A percentile compares a stretch with the other conserved stretches of the same genome.
These are phyloP conservation scores for Sporothrix curviconia DNA, from an alignment of 2,329 filamentous ascomycete genomes.

Conservation along the genomic window DNA sequence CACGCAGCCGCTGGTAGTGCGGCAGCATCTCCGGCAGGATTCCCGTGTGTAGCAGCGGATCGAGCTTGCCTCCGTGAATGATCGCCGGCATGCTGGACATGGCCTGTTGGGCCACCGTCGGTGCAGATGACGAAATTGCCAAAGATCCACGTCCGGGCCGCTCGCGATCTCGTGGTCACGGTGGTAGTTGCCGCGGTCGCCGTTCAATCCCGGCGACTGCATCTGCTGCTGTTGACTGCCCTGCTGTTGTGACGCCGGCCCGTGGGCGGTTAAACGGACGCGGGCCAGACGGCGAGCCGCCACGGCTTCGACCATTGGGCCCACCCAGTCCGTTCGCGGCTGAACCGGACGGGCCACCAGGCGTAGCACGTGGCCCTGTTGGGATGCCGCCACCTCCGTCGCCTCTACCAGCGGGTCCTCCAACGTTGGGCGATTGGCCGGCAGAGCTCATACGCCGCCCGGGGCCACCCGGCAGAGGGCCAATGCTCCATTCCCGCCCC, in stretches of 20 bases:
- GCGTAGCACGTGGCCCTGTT: constrained; percentile 39
- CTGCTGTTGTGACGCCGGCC: constrained; percentile 38
- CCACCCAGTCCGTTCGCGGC: background rate
- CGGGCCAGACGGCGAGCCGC: constrained; percentile 20
- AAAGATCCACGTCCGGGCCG: background rate
- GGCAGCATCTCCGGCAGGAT: constrained; percentile 48
- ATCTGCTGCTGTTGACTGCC: background rate
- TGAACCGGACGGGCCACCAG: constrained; percentile 24
- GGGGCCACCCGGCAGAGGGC: constrained; percentile 20
- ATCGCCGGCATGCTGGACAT: constrained; percentile 46
- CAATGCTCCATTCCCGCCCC: constrained; percentile 20
- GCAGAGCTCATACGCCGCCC: constrained; percentile 14
- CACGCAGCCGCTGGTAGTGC: constrained; percentile 47
- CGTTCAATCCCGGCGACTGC: background rate
- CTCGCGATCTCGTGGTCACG: constrained; percentile 7
- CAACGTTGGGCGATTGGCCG: constrained; percentile 32
- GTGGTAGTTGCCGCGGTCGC: background rate
- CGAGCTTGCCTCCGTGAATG: constrained; percentile 46
- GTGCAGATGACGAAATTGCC: background rate
- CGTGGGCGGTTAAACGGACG: constrained; percentile 54
- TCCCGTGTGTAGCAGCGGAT: constrained; percentile 41
- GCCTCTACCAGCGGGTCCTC: constrained; percentile 31
- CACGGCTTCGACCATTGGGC: constrained; percentile 5
- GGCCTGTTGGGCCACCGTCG: constrained; percentile 46
- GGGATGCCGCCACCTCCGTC: constrained; percentile 37